Evolutionary conservation across 2,329 filamentous ascomycete genomes (phyloP).

Genomic region (Scedosporium minutisporum): DNA sequence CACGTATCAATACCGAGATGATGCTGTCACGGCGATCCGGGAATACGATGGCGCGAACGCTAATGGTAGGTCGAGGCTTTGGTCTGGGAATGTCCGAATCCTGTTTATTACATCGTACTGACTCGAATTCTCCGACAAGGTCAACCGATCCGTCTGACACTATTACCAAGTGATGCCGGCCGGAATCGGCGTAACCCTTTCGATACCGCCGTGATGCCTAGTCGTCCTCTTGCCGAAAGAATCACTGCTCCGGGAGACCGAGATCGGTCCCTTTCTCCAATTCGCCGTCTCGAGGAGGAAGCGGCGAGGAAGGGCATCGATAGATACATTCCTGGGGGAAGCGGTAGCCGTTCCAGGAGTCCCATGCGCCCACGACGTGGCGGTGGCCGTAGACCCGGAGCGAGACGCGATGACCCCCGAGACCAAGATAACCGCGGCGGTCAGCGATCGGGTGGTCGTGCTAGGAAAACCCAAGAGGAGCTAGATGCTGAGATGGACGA

Average conservation of each 20-base stretch:
- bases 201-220: constrained; percentile 43
- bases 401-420: constrained; percentile 28
- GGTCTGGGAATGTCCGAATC: not conserved
- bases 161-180: constrained; percentile 43
- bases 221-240: constrained; percentile 50
- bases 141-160: constrained; percentile 67
- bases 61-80: constrained; percentile 45
- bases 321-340: constrained; percentile 61
- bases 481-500: constrained; percentile 95
- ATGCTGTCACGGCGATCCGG: constrained; percentile 64
- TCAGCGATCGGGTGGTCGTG: constrained; percentile 40
- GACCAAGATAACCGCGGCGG: constrained; percentile 22
- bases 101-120: not conserved
- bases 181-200: constrained; percentile 40
- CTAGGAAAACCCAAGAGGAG: constrained; percentile 82
- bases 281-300: constrained; percentile 40
- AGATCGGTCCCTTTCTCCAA: constrained; percentile 53
- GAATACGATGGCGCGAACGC: constrained; percentile 89
- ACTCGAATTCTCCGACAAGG: constrained; percentile 29
- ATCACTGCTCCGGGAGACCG: constrained; percentile 46
- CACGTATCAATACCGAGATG: constrained; percentile 60
- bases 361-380: constrained; percentile 44
- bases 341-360: constrained; percentile 45
- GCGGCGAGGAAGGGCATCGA: constrained; percentile 62
- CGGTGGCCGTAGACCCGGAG: constrained; percentile 40